Evolutionary conservation across 2,329 filamentous ascomycete genomes (phyloP).

Genomic region (Colletotrichum tropicicola): DNA sequence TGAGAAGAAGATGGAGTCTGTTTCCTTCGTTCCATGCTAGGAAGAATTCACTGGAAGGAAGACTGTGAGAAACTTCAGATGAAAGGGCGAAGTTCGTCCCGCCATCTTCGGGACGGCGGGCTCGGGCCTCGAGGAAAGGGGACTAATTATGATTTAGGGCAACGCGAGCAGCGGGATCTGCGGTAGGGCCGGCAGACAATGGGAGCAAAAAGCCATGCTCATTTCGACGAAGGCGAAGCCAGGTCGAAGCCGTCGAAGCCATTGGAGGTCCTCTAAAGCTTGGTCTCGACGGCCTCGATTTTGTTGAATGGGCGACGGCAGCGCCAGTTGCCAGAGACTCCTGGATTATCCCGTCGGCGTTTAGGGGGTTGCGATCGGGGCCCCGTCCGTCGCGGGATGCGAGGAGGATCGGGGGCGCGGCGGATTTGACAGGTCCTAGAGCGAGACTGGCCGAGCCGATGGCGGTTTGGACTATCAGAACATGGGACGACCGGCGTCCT

Average conservation of each 20-base stretch:
- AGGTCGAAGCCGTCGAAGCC: conserved; percentile 1
- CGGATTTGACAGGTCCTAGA: not conserved
- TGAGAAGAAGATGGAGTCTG: not conserved
- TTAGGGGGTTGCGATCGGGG: not conserved
- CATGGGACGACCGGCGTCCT: conserved; percentile 13
- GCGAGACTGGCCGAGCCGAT: conserved; percentile 6
- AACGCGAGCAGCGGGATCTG: conserved; percentile 14
- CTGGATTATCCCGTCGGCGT: not conserved
- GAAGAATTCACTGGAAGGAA: not conserved
- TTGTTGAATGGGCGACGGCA: conserved; percentile 1
- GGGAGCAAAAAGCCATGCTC: not conserved
- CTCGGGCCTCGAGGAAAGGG: conserved; percentile 1
- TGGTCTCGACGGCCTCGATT: not conserved
- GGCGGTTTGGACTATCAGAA: conserved; percentile 15
- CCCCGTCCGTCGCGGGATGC: not conserved
- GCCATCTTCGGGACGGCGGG: conserved; percentile 1
- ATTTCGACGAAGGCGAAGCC: conserved; percentile 4
- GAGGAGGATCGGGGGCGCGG: conserved; percentile 1
- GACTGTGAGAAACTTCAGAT: conserved; percentile 3
- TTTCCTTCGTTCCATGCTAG: not conserved
- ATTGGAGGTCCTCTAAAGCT: not conserved
- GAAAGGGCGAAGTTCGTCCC: not conserved
- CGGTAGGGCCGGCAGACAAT: not conserved
- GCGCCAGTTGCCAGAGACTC: not conserved
- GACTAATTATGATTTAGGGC: not conserved